A percentile compares a stretch with the other conserved stretches of the same genome.
Evolutionary conservation across 768 basidiomycete species (phyloP).

Genomic region (Steccherinum ochraceum): DNA sequence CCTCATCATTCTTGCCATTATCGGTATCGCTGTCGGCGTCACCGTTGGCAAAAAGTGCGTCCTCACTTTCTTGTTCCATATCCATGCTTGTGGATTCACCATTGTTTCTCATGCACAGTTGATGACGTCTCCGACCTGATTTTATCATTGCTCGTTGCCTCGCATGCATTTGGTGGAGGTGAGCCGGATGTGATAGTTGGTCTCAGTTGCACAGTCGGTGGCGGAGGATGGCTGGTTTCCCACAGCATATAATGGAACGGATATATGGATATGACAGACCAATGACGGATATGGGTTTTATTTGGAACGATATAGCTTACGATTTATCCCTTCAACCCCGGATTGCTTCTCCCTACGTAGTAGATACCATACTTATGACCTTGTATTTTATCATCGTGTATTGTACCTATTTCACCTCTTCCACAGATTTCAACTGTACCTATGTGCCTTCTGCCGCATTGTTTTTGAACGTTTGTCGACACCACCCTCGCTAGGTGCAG

Average conservation of each 20-base stretch:
- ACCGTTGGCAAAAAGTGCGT: slow-evolving; percentile 14
- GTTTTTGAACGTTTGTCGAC: too few relatives aligned
- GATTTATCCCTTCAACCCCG: background rate
- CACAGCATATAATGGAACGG: background rate
- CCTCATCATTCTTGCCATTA: slow-evolving; percentile 46
- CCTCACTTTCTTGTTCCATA: background rate
- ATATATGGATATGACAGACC: background rate
- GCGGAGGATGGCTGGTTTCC: background rate
- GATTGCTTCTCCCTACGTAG: too few relatives aligned
- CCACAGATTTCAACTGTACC: too few relatives aligned
- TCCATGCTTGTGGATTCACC: background rate
- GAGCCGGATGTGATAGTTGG: background rate
- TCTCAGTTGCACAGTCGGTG: background rate
- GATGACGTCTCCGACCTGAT: background rate
- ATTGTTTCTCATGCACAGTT: background rate
- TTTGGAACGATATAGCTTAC: background rate
- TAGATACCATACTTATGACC: too few relatives aligned
- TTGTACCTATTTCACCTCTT: too few relatives aligned
- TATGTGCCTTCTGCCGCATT: too few relatives aligned
- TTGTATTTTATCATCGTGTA: too few relatives aligned
- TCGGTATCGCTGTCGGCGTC: slow-evolving; percentile 56
- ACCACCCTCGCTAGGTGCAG: too few relatives aligned
- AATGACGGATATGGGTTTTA: too few relatives aligned
- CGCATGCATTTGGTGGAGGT: background rate
- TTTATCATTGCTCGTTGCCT: background rate